Evolutionary conservation across 768 basidiomycete species (phyloP), one percentile per base, ranked within the genome.

Genomic region (Termitomyces sp.): DNA sequence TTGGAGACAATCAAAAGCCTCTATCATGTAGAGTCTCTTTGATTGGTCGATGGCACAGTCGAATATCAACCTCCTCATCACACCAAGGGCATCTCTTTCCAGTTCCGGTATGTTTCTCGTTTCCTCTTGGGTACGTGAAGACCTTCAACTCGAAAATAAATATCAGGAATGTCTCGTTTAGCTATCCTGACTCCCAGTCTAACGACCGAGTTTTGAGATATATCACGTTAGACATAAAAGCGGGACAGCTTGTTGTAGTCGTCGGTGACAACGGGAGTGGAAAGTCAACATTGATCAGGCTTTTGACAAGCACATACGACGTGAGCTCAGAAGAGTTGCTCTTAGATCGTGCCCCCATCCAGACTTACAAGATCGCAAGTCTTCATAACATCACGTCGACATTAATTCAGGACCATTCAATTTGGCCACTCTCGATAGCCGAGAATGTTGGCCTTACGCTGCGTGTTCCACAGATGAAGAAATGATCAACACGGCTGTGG

Each of bases 241-340:
- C 78, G 0, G 81, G 81, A 2, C 72, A 77, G 26, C 71, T 83
- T 9, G 77, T 81, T n/a, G 76, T 84, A 34, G 68, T 85, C 24
- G 83, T 85, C 3, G 82, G 84, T 24, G 68, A 69, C 4, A 84
- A 84, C 59, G 83, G 83, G 5, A 77, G 76, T 55, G 82, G 82
- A 2, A 83, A 83, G 60, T 77, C 79, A 6, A 81, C 81, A 0
- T 54, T 84, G 26, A 67, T 84, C 12, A 80, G 79, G 42, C 67
- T 85, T 9, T 65, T 85, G 9, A 72, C 80, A 0, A 70, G 81
- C 0, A 63, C 81, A 5, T 82, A 79, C 61, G 79, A 82, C 54
- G 74, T 75, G 0, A 71, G 75, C 0, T 66, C 69, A 0, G 83
- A 81, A 0, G 62, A 39, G n/a, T 39, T 39, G 5, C 63, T 76